These are phyloP conservation scores for Paecilomyces sp. DNA, from an alignment of 2,329 filamentous ascomycete species.

Conservation along the genomic window DNA sequence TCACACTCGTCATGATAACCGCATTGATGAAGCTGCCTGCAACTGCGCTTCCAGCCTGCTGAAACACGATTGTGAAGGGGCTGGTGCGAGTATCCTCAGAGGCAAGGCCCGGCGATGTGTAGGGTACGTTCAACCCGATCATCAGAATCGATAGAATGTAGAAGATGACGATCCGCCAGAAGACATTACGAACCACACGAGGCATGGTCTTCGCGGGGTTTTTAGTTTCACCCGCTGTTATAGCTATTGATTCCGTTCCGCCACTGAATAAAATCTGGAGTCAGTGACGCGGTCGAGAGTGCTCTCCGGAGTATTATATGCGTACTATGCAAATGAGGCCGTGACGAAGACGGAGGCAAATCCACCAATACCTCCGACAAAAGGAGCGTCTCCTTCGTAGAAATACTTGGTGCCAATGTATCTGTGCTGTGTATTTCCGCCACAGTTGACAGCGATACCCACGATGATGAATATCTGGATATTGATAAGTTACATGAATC, in stretches of 20 bases:
- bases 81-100: constrained; percentile 40
- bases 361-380: constrained; percentile 58
- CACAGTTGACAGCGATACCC: constrained; percentile 54
- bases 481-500: neutral
- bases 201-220: constrained; percentile 56
- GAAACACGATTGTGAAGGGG: constrained; percentile 57
- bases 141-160: constrained; percentile 46
- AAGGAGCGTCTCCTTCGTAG: constrained; percentile 54
- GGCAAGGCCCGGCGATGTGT: constrained; percentile 42
- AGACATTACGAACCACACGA: constrained; percentile 58
- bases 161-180: constrained; percentile 56
- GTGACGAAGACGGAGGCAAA: constrained; percentile 60
- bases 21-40: constrained; percentile 56
- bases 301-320: neutral
- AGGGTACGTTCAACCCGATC: constrained; percentile 55
- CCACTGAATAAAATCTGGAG: constrained; percentile 28
- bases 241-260: constrained; percentile 58
- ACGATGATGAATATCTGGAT: constrained; percentile 54
- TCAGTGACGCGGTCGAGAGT: neutral
- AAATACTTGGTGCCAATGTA: constrained; percentile 56
- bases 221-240: constrained; percentile 60
- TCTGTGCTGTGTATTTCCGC: constrained; percentile 45
- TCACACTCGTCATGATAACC: constrained; percentile 52
- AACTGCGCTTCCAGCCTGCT: constrained; percentile 47
- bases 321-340: constrained; percentile 53